Percentiles rank a stretch among this genome's conserved stretches.
Evolutionary conservation across 352 stramenopile species (phyloP).

Genomic region (Pythium utonaiense): DNA sequence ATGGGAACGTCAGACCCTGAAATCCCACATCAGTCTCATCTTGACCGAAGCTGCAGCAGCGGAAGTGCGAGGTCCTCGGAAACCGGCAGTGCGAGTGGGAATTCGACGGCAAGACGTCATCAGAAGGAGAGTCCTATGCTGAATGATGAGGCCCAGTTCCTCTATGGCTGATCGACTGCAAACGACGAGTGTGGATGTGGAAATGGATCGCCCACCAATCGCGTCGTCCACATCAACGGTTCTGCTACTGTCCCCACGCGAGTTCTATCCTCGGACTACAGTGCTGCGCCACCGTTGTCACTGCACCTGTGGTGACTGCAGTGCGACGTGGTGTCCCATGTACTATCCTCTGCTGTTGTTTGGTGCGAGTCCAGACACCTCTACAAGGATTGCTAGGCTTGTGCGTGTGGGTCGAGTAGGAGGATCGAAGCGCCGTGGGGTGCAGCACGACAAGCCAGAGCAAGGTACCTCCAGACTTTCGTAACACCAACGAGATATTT

Average conservation of each 20-base stretch:
- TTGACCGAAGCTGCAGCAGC: constrained; percentile 11
- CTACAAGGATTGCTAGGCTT: too few relatives aligned
- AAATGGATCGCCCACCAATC: neutral
- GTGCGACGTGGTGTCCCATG: too few relatives aligned
- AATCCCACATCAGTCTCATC: neutral
- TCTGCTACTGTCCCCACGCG: neutral
- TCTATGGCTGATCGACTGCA: constrained; percentile 21
- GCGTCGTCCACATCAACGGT: neutral
- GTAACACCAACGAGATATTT: too few relatives aligned
- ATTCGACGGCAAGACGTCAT: neutral
- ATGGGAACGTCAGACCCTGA: neutral
- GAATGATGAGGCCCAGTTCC: constrained; percentile 22
- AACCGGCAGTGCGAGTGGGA: neutral
- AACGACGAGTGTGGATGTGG: neutral
- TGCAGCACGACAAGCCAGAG: too few relatives aligned
- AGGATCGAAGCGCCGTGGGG: too few relatives aligned
- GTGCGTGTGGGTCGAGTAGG: too few relatives aligned
- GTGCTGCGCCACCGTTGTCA: too few relatives aligned
- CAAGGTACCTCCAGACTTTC: too few relatives aligned
- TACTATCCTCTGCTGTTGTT: too few relatives aligned
- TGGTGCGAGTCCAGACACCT: too few relatives aligned
- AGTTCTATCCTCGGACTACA: too few relatives aligned
- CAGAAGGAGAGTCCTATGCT: constrained; percentile 8
- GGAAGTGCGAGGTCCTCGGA: constrained; percentile 17
- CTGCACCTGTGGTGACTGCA: too few relatives aligned